These are phyloP conservation scores for Hortaea sp. DNA, from an alignment of 2,329 filamentous ascomycete species.

Conservation along the genomic window DNA sequence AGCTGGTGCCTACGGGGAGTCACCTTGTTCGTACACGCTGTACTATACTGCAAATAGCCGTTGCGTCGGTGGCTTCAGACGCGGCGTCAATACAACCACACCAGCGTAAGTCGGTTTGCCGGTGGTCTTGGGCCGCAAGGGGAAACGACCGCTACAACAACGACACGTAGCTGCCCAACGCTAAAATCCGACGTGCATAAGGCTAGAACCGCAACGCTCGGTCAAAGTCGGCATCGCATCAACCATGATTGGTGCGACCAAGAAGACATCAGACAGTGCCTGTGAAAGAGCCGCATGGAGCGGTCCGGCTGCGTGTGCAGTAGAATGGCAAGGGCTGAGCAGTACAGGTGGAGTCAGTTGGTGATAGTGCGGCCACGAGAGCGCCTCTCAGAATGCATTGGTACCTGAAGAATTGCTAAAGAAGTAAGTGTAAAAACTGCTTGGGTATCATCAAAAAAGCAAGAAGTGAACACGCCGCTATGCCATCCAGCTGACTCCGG, in stretches of 20 bases:
- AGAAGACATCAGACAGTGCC: neutral
- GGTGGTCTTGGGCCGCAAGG: slow-evolving; percentile 2
- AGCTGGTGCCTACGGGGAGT: neutral
- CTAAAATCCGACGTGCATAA: neutral
- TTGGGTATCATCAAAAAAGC: slow-evolving; percentile 1
- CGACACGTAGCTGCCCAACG: slow-evolving; percentile 7
- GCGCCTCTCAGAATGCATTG: neutral
- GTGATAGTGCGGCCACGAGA: neutral
- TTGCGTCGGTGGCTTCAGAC: neutral
- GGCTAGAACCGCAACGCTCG: slow-evolving; percentile 5
- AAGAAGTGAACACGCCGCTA: too few species aligned
- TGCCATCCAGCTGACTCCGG: neutral
- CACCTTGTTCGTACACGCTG: neutral
- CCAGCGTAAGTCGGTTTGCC: neutral
- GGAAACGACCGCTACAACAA: neutral
- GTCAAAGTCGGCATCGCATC: neutral
- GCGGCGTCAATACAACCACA: too few species aligned
- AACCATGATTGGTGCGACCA: neutral
- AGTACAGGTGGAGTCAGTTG: neutral
- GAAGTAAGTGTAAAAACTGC: neutral
- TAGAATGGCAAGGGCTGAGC: neutral
- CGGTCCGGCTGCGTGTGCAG: slow-evolving; percentile 4
- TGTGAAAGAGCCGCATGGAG: slow-evolving; percentile 2
- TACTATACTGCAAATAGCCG: neutral
- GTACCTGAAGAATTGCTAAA: slow-evolving; percentile 1